A percentile compares a stretch with the other conserved stretches of the same genome.
phyloP scores from a whole-genome alignment of 2,329 filamentous ascomycete genomes.

The Aureobasidium namibiae region DNA sequence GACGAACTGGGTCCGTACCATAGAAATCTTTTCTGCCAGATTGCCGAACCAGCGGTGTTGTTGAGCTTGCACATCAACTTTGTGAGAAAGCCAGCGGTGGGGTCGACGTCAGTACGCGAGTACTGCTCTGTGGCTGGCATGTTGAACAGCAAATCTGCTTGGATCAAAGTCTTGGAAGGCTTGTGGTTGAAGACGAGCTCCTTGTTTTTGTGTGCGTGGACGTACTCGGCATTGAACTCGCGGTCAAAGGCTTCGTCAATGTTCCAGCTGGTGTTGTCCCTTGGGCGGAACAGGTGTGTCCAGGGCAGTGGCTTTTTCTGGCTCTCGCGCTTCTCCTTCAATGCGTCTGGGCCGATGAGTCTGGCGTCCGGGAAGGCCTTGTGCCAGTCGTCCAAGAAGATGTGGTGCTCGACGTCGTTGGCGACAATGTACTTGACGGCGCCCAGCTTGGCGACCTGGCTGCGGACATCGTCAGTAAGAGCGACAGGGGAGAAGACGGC shows the following conservation, averaged over 20 bases:
- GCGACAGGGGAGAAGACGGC: conserved; percentile 89
- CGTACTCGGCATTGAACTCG: conserved; percentile 79
- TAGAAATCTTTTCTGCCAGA: conserved; percentile 68
- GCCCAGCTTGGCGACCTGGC: conserved; percentile 38
- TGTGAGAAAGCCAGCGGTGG: conserved; percentile 51
- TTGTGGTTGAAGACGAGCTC: conserved; percentile 84
- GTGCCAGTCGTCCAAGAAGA: conserved; percentile 83
- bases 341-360: conserved; percentile 72
- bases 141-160: conserved; percentile 91
- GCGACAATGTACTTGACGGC: conserved; percentile 78
- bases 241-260: conserved; percentile 72
- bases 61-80: conserved; percentile 51
- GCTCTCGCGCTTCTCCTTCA: conserved; percentile 67
- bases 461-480: conserved; percentile 66
- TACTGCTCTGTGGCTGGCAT: conserved; percentile 80
- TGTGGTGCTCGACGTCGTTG: conserved; percentile 87
- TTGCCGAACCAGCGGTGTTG: conserved; percentile 53
- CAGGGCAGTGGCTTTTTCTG: conserved; percentile 29
- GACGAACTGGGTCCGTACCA: conserved; percentile 63
- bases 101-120: conserved; percentile 44
- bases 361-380: conserved; percentile 68
- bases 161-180: conserved; percentile 68
- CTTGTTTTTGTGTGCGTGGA: conserved; percentile 70
- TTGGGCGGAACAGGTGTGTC: conserved; percentile 48
- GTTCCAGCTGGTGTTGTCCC: conserved; percentile 30